Evolutionary conservation across 208 protist genomes (phyloP).

Genomic region (Leishmania major): DNA sequence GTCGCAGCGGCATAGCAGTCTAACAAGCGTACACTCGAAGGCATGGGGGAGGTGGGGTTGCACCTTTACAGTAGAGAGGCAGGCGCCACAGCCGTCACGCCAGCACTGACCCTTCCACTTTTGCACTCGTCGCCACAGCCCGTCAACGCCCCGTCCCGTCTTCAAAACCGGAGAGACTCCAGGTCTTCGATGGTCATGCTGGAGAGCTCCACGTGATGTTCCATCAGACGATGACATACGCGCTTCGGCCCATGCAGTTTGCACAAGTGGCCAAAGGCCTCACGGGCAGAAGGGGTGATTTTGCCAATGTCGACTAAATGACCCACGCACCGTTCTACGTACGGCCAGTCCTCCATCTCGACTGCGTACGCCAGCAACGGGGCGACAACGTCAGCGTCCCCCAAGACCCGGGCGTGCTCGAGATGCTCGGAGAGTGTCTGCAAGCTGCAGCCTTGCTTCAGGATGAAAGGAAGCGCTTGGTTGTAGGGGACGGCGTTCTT

Average conservation of each 20-base stretch:
- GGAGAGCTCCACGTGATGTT: constrained; percentile 64
- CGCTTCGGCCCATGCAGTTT: constrained; percentile 66
- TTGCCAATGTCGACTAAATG: constrained; percentile 90
- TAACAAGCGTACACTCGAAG: neutral
- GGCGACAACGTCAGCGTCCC: constrained; percentile 85
- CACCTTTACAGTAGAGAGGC: neutral
- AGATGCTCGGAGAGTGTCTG: constrained; percentile 84
- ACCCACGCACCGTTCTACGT: constrained; percentile 74
- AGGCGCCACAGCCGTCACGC: neutral
- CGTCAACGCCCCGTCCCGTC: neutral
- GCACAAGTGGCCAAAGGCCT: constrained; percentile 74
- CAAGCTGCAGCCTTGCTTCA: constrained; percentile 78
- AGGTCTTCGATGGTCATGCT: constrained; percentile 77
- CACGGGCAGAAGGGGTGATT: constrained; percentile 59
- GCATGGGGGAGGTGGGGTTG: neutral
- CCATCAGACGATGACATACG: constrained; percentile 58
- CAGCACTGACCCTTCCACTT: neutral
- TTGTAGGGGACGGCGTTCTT: constrained; percentile 86
- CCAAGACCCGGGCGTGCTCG: constrained; percentile 83
- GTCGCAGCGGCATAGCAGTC: constrained; percentile 8
- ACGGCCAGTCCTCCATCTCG: constrained; percentile 73
- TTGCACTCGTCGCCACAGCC: neutral
- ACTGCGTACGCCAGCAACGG: constrained; percentile 82
- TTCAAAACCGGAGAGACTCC: constrained; percentile 76
- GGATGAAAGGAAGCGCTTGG: constrained; percentile 67